These are phyloP conservation scores for Fusarium coffeatum DNA, from an alignment of 2,329 filamentous ascomycete species.

Conservation along the genomic window DNA sequence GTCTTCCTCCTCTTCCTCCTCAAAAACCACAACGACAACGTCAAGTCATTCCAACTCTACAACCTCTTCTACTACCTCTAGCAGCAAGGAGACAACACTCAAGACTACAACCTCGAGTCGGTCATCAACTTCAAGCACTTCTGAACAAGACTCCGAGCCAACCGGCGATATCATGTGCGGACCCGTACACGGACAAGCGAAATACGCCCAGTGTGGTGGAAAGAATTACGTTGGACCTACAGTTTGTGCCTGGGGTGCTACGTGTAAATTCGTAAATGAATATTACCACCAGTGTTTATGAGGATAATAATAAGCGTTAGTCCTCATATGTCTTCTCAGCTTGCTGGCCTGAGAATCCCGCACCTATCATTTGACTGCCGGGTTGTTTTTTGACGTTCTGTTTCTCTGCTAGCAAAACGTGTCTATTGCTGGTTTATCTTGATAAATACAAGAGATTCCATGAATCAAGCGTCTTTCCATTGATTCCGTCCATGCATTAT, in stretches of 20 bases:
- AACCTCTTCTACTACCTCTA: not conserved
- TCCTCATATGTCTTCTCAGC: not conserved
- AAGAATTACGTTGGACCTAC: constrained; percentile 12
- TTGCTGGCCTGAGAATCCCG: not conserved
- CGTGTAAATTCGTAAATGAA: constrained; percentile 21
- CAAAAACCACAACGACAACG: not conserved
- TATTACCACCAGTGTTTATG: constrained; percentile 41
- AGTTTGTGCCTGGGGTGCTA: constrained; percentile 31
- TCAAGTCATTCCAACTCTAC: not conserved
- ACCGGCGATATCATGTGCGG: constrained; percentile 36
- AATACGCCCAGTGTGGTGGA: constrained; percentile 41
- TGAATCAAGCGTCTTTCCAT: not conserved
- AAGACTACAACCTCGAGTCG: constrained; percentile 19
- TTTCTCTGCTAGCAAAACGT: not conserved
- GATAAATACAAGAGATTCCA: not conserved
- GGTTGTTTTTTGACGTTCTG: not conserved
- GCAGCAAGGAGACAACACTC: constrained; percentile 12
- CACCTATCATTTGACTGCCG: not conserved
- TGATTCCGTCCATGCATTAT: not conserved
- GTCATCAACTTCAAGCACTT: constrained; percentile 2
- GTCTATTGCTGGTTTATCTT: not conserved
- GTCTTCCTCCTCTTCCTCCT: not conserved
- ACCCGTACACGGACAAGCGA: constrained; percentile 30
- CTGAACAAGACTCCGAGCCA: not conserved
- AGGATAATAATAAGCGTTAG: accelerated